Base-by-base conservation (phyloP, 208 protist species). In the Angomonas deanei region DNA sequence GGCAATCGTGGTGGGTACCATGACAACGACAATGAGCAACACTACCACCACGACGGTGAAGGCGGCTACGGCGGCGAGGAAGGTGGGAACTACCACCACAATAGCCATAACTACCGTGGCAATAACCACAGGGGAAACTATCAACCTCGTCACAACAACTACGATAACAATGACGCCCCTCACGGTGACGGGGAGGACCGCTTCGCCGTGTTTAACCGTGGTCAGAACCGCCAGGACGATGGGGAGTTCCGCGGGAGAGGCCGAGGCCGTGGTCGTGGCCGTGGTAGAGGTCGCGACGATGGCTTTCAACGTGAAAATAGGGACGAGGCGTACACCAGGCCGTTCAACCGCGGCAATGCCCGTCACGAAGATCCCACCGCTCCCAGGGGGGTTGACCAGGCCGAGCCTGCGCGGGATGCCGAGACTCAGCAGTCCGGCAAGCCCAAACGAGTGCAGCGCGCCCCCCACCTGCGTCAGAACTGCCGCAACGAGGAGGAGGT, bases 401-500 rank as follows among this genome's bases (percentile, higher is more conserved):
- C n/a, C 31, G 5, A 13, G 15, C 47, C 15, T 28, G 48, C 27
- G 13, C 30, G 24, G 27, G 10, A 32, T 3, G 50, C 3, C 5
- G 24, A 28, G 26, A n/a, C 2, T 3, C 3, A 15, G 23, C 28
- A 3, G 21, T 28, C 21, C 2, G 17, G 27, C 26, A 4, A 8
- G 23, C 26, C 19, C 50, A 6, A 61, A 28, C 79, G 86, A 24
- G 70, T 70, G 13, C 72, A 80, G 64, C 83, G 87, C 52, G 79
- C 87, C 15, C 66, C 84, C 13, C 78, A 87, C 68, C 74, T 89
- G 47, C 87, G 84, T 26, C 68, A 70, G 30, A 91, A 91, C 65
- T 89, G 82, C 60, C 72, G 69, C 72, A 71, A 93, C 55, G 84
- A 91, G 65, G 65, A 61, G 3, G 84, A 88, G 57, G 78, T 93